Evolutionary conservation across 2,329 filamentous ascomycete species (phyloP).

Genomic region (Raffaelea arxii): DNA sequence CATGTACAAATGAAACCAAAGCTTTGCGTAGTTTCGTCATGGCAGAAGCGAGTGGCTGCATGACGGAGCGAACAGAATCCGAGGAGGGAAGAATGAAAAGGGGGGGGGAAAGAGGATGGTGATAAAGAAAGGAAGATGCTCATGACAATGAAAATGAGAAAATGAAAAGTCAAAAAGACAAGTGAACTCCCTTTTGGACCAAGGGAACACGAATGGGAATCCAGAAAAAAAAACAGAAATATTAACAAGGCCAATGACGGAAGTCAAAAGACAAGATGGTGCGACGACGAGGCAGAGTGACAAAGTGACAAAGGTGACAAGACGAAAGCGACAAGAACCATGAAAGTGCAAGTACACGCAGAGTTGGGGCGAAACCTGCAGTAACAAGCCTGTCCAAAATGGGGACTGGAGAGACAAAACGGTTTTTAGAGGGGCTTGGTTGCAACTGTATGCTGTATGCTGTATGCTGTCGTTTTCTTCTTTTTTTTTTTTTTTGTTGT

Average conservation of each 20-base stretch:
- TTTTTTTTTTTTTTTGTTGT: background rate
- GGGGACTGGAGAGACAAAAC: too few relatives aligned
- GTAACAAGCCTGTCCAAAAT: too few relatives aligned
- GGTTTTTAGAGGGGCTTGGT: too few relatives aligned
- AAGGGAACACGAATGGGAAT: background rate
- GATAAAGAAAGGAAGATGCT: background rate
- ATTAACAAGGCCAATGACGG: background rate
- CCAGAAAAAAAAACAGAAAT: background rate
- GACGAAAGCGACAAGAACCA: background rate
- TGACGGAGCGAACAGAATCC: slow-evolving; percentile 17
- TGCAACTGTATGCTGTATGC: background rate
- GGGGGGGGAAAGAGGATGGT: slow-evolving; percentile 1
- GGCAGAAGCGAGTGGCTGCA: slow-evolving; percentile 43
- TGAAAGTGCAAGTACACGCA: background rate
- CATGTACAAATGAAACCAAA: slow-evolving; percentile 46
- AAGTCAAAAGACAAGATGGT: background rate
- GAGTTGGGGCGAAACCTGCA: too few relatives aligned
- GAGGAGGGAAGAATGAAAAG: slow-evolving; percentile 1
- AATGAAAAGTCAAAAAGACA: background rate
- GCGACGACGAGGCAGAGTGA: background rate
- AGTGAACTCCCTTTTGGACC: too few relatives aligned
- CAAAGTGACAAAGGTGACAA: background rate
- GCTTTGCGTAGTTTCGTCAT: slow-evolving; percentile 48
- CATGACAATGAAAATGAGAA: slow-evolving; percentile 2
- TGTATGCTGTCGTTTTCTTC: background rate